These are phyloP conservation scores for Phytophthora tubulina DNA, from an alignment of 352 stramenopile species.

Conservation along the genomic window DNA sequence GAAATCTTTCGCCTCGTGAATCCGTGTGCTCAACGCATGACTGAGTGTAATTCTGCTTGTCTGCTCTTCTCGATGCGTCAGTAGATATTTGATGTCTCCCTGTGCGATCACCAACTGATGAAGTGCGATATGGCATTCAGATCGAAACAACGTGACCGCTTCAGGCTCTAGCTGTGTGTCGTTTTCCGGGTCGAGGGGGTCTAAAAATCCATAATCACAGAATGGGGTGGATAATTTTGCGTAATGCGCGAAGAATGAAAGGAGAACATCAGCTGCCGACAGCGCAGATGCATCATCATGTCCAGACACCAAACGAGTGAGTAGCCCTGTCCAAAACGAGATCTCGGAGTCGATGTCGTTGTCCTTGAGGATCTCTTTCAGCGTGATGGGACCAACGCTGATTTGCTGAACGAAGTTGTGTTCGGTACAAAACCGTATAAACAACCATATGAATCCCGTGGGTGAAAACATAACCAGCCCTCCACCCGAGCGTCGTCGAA, in stretches of 20 bases:
- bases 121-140: conserved; percentile 71
- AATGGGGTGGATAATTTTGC: conserved; percentile 59
- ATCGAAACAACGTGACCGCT: conserved; percentile 58
- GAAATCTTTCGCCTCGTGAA: conserved; percentile 69
- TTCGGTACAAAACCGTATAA: conserved; percentile 70
- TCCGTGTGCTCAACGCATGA: conserved; percentile 69
- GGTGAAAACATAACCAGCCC: conserved; percentile 69
- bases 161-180: conserved; percentile 64
- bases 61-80: conserved; percentile 62
- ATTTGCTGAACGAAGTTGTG: conserved; percentile 58
- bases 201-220: conserved; percentile 61
- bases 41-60: conserved; percentile 76
- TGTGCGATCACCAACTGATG: conserved; percentile 72
- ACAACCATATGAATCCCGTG: conserved; percentile 80
- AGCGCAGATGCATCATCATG: conserved; percentile 43
- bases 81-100: conserved; percentile 66
- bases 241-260: conserved; percentile 69
- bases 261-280: conserved; percentile 60
- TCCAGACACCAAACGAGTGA: conserved; percentile 51
- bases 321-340: conserved; percentile 68
- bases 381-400: conserved; percentile 42
- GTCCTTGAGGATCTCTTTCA: conserved; percentile 45
- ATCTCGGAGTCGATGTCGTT: conserved; percentile 70
- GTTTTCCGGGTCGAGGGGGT: conserved; percentile 72
- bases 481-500: conserved; percentile 61